Evolutionary conservation across 805 yeast genomes (phyloP).

Genomic region (Candida nanaspora): DNA sequence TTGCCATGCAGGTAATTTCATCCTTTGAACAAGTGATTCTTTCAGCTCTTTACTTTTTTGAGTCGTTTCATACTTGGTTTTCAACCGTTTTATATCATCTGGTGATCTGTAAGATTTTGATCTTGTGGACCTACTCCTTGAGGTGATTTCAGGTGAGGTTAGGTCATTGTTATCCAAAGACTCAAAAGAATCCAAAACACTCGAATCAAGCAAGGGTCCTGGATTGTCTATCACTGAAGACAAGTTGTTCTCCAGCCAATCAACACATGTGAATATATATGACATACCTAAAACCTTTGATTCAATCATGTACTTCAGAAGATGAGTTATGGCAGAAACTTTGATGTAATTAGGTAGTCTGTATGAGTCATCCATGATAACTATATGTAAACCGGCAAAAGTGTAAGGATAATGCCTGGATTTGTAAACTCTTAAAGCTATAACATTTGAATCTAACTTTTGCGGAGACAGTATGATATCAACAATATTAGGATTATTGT

Average conservation of each 20-base stretch:
- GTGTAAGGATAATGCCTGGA: slow-evolving; percentile 53
- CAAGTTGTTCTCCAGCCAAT: slow-evolving; percentile 69
- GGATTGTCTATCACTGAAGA: slow-evolving; percentile 59
- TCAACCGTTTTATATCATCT: slow-evolving; percentile 26
- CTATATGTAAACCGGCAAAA: slow-evolving; percentile 62
- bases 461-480: slow-evolving; percentile 28
- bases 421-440: slow-evolving; percentile 34
- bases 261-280: slow-evolving; percentile 58
- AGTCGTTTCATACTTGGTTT: slow-evolving; percentile 27
- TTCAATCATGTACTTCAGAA: slow-evolving; percentile 36
- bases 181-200: slow-evolving; percentile 4
- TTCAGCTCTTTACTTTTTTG: slow-evolving; percentile 27
- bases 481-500: slow-evolving; percentile 22
- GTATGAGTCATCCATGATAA: slow-evolving; percentile 33
- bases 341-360: slow-evolving; percentile 68
- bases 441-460: slow-evolving; percentile 20
- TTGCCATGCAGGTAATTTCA: slow-evolving; percentile 77
- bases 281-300: slow-evolving; percentile 57
- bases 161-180: slow-evolving; percentile 16
- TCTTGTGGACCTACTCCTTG: too few species aligned
- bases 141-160: too few species aligned
- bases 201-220: slow-evolving; percentile 48
- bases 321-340: slow-evolving; percentile 41
- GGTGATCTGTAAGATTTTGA: slow-evolving; percentile 3
- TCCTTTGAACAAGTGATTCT: slow-evolving; percentile 35